Conservation (phyloP, 768 basidiomycete species). For the Cyclocybe aegerita region DNA sequence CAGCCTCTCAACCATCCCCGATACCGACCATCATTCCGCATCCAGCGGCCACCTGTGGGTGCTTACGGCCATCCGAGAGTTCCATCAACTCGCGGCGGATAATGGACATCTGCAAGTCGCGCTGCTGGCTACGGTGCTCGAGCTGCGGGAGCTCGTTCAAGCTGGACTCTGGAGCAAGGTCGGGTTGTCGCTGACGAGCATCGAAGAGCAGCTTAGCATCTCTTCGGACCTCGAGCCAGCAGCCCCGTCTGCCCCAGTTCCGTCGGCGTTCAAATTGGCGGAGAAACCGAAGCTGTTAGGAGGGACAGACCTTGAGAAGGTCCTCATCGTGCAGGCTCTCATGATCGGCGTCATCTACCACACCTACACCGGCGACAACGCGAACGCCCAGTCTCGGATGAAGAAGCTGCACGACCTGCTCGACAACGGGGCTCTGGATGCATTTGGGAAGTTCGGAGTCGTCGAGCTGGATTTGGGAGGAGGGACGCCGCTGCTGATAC, state of each 20-base stretch:
- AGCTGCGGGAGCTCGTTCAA: constrained; percentile 54
- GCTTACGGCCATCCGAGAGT: constrained; percentile 32
- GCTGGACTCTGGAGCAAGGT: constrained; percentile 56
- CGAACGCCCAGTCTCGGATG: constrained; percentile 49
- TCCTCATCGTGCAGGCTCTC: constrained; percentile 54
- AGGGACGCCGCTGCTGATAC: constrained; percentile 48
- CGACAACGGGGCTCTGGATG: constrained; percentile 52
- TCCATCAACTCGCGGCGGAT: constrained; percentile 25
- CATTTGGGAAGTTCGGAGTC: constrained; percentile 33
- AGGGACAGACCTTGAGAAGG: constrained; percentile 20
- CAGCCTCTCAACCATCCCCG: constrained; percentile 23
- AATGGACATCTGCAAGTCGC: constrained; percentile 41
- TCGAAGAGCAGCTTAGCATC: constrained; percentile 52
- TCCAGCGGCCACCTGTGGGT: constrained; percentile 19
- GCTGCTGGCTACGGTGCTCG: constrained; percentile 53
- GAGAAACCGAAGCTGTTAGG: not conserved
- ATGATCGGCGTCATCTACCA: constrained; percentile 61
- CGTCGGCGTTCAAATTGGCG: too few relatives aligned
- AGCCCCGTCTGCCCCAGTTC: too few relatives aligned
- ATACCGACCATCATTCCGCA: constrained; percentile 8
- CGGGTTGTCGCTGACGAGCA: constrained; percentile 41
- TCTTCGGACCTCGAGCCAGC: constrained; percentile 15
- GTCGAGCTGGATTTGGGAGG: constrained; percentile 34
- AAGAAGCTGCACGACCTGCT: constrained; percentile 64
- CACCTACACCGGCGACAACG: constrained; percentile 56